phyloP scores from a whole-genome alignment of 352 stramenopile species.

The Paralagenidium karlingii region DNA sequence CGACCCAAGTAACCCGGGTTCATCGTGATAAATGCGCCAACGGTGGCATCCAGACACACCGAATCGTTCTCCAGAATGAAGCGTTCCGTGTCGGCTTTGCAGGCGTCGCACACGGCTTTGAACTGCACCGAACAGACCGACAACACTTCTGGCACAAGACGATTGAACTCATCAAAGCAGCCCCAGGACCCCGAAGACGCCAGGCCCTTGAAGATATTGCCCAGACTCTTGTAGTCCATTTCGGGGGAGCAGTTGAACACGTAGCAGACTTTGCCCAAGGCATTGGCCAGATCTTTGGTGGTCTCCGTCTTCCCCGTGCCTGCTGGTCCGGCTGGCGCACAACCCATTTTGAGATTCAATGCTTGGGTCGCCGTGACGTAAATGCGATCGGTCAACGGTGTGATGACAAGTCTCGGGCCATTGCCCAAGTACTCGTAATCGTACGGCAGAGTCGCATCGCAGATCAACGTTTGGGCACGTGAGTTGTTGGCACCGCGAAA shows the following conservation, averaged over 20 bases:
- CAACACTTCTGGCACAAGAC: constrained; percentile 89
- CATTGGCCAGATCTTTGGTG: constrained; percentile 92
- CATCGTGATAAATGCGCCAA: constrained; percentile 96
- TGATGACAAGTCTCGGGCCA: constrained; percentile 90
- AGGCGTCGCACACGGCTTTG: constrained; percentile 92
- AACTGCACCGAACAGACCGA: constrained; percentile 93
- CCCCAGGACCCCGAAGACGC: constrained; percentile 91
- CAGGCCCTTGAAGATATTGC: constrained; percentile 96
- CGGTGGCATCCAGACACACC: constrained; percentile 84
- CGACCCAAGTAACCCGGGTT: constrained; percentile 93
- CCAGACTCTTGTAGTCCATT: constrained; percentile 93
- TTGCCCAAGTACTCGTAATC: constrained; percentile 97
- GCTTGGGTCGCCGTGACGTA: constrained; percentile 94
- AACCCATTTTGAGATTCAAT: constrained; percentile 87
- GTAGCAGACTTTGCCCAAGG: constrained; percentile 92
- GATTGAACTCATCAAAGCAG: constrained; percentile 96
- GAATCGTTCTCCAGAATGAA: constrained; percentile 94
- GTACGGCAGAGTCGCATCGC: constrained; percentile 89
- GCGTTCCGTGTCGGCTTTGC: constrained; percentile 86
- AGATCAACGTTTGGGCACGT: constrained; percentile 83
- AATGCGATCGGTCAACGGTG: constrained; percentile 92
- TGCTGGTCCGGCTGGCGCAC: constrained; percentile 64
- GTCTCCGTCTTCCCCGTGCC: constrained; percentile 92
- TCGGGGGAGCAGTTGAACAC: constrained; percentile 94
- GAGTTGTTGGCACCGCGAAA: constrained; percentile 74